Conservation (phyloP, 805 yeast species). For the Lipomyces kockii region DNA sequence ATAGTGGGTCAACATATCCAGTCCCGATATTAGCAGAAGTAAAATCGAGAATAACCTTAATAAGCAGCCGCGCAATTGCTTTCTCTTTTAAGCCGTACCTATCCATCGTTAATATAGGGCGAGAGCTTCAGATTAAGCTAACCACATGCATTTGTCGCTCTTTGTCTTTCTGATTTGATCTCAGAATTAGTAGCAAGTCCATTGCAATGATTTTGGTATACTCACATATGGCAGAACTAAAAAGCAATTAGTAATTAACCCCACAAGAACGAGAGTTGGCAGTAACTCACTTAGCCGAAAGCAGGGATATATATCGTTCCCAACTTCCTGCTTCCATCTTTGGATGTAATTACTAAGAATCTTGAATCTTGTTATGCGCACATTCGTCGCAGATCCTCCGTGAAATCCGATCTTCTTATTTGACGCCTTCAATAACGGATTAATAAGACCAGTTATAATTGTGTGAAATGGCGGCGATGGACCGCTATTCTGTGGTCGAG, state of each 20-base stretch:
- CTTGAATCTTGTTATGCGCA: constrained; percentile 8
- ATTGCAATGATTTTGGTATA: too few relatives aligned
- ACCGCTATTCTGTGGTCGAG: constrained; percentile 48
- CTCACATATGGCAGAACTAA: constrained; percentile 38
- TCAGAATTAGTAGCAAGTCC: not conserved
- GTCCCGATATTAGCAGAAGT: not conserved
- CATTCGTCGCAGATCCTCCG: constrained; percentile 35
- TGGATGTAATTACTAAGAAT: constrained; percentile 47
- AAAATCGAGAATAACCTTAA: constrained; percentile 35
- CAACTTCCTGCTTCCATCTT: constrained; percentile 60
- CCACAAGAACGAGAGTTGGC: not conserved
- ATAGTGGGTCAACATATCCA: constrained; percentile 42
- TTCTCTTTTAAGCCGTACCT: constrained; percentile 65
- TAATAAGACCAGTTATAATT: constrained; percentile 51
- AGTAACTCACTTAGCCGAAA: constrained; percentile 52
- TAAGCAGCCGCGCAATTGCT: constrained; percentile 57
- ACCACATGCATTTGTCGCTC: constrained; percentile 47
- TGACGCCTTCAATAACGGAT: constrained; percentile 48
- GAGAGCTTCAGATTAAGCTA: not conserved
- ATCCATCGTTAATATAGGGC: not conserved
- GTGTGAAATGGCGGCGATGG: constrained; percentile 51
- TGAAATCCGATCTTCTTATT: constrained; percentile 28
- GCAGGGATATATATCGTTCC: constrained; percentile 69
- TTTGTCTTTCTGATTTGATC: constrained; percentile 51
- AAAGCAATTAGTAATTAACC: not conserved